Conservation (phyloP, 768 basidiomycete species). For the Hygrocybe punicea region DNA sequence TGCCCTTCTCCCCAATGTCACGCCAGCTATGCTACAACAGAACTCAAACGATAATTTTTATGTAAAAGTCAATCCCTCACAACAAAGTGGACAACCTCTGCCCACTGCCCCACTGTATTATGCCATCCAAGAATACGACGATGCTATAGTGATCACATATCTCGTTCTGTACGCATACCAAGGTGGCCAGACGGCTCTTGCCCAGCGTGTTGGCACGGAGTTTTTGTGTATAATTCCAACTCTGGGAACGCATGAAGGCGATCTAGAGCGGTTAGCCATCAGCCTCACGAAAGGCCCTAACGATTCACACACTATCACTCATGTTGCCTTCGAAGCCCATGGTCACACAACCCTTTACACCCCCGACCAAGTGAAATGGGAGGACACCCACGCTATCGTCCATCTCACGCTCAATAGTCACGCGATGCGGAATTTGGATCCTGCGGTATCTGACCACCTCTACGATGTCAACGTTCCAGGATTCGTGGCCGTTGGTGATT, state of each 20-base stretch:
- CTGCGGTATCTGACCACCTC: not conserved
- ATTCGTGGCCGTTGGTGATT: slow-evolving; percentile 2
- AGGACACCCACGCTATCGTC: slow-evolving; percentile 2
- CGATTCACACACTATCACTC: not conserved
- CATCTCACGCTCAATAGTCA: slow-evolving; percentile 4
- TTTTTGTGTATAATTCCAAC: not conserved
- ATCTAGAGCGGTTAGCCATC: slow-evolving; percentile 1
- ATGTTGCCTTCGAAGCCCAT: slow-evolving; percentile 2
- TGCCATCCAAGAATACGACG: slow-evolving; percentile 4
- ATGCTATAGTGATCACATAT: slow-evolving; percentile 1
- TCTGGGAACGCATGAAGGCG: slow-evolving; percentile 4
- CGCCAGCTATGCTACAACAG: not conserved
- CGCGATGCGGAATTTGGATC: slow-evolving; percentile 2
- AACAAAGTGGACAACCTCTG: not conserved
- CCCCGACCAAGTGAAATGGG: slow-evolving; percentile 1
- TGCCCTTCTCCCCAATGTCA: slow-evolving; percentile 1
- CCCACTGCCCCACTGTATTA: slow-evolving; percentile 5
- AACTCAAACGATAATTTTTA: not conserved
- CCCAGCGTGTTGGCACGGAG: not conserved
- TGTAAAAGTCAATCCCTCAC: slow-evolving; percentile 2
- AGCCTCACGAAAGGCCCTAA: not conserved
- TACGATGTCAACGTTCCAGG: not conserved
- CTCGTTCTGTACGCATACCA: slow-evolving; percentile 5
- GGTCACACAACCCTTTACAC: not conserved
- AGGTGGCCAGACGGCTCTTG: not conserved